Base-by-base conservation (phyloP, 2,329 filamentous ascomycete genomes). In the Fusarium avenaceum region DNA sequence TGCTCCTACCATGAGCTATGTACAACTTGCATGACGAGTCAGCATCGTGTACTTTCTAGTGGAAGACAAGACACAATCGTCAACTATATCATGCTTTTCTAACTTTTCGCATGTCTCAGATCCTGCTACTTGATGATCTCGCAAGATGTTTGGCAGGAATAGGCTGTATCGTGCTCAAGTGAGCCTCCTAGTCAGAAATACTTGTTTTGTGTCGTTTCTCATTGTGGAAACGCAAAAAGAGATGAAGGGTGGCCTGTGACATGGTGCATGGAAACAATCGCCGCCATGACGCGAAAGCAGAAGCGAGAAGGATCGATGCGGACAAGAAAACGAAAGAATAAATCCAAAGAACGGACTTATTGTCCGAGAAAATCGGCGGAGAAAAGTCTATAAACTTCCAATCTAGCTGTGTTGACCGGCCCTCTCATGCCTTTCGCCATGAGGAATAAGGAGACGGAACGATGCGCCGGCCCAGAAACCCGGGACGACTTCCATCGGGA, bases 171-270 rank as follows among this genome's bases (percentile, higher is more conserved):
- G 51, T 46, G 46, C 46, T 58, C 38, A 61, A 44, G 62, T 56
- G 52, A 55, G 42, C 46, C 8, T 30, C 53, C 33, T 30, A 38
- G 43, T 60, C 42, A 51, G 52, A 60, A 42, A 57, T 47, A 54
- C 17, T 20, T 30, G 30, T 60, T 50, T 61, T 62, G 60, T 57
- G 46, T 9, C 48, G 51, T 66, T 44, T 35, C 35, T 35, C 38
- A n/a, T 11, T 39, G 17, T 11, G 32, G 44, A 49, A 39, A 49
- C 38, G 17, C 40, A 9, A 39, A 49, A 42, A 38, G 55, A 70
- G 48, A 63, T 65, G 59, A 69, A 69, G 63, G 57, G 53, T 47
- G 28, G 45, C 32, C 48, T 57, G 59, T 66, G 56, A 33, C 38
- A 63, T 65, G 52, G 15, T 44, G 46, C 46, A 44, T 58, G 53